Base-by-base conservation (phyloP, 352 stramenopile species). In the Phytophthora cactorum region DNA sequence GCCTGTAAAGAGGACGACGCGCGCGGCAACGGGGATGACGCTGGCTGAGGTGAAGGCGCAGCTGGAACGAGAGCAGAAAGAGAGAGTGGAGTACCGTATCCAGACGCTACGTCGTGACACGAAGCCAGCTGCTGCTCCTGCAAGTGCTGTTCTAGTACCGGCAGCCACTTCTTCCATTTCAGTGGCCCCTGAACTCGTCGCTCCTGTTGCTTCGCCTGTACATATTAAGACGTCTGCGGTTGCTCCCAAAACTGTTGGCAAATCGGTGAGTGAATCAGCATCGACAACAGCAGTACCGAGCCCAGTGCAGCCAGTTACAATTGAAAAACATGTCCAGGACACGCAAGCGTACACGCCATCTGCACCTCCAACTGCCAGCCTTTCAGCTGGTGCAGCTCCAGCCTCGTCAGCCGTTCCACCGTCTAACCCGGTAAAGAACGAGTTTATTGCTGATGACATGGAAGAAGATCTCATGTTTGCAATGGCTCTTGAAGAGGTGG, bases 391-490 rank as follows among this genome's bases (percentile, higher is more conserved):
- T 32, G 17, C 34, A 71, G 32, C 15, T 46, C 1, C 49, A 32
- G 39, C n/a, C 7, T 10, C 43, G 36, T 17, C 46, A 44, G 3
- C 27, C 44, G 36, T 44, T 10, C 39, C 25, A 50, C 39, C 17
- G 17, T 12, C 27, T 45, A 59, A 28, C 9, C 14, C 47, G 15
- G 49, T 25, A 11, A 60, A 68, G 29, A 76, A 90, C 41, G 77
- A 85, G 41, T 91, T 89, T 45, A 90, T 91, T 54, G 65, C 66
- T 25, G 79, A 93, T 44, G 81, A 90, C 36, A 62, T 77, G 31
- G 78, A 90, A 29, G 82, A 93, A 68, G 85, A 93, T 53, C 50
- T 88, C 31, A 70, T 79, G 14, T 93, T 91, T 68, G 65, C 88
- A 17, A 59, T 86, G 62, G 85, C 82, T 0, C 74, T 93, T 28